Evolutionary conservation across 2,329 filamentous ascomycete species (phyloP), one percentile per base, ranked within the genome.

Genomic region (Rhynchosporium graminicola): DNA sequence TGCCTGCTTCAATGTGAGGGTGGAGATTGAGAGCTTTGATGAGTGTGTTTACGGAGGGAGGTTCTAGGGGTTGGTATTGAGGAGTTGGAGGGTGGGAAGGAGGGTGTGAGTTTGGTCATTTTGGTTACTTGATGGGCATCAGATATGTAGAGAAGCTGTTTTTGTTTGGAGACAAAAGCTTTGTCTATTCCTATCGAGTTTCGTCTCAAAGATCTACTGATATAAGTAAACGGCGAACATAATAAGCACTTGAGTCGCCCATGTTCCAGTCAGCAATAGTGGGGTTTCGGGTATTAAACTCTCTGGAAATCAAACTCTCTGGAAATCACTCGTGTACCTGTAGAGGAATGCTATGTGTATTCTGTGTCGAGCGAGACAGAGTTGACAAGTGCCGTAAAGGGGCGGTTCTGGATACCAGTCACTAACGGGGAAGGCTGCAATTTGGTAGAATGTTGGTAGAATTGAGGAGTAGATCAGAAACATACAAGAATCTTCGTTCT

Each of bases 1-100:
- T 89, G 51, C 86, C 86, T 58, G 87, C 86, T 76, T 89, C 86
- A 48, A 84, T 79, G 73, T 89, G 85, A 8, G 79, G 76, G 54
- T 77, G 71, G 31, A 88, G 78, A 28, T 76, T 68, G 55, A 88
- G 79, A 26, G 76, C 67, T 42, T 68, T 62, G 70, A 83, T 79
- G 38, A 80, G 72, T 20, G 66, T 61, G 59, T 74, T 70, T 55
- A 79, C 74, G 42, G 61, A 57, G 31, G 73, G 63, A 8, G 73
- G 54, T 69, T 80, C 76, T 38, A 71, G 51, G 20, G 48, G 66
- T 59, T n/a, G 62, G 55, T 42, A 68, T 58, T 36, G 67, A 64
- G 40, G 67, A 64, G 33, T 47, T 54, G 15, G 51, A 38, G 20
- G 33, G n/a, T 26, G 51, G 51, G 47, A 73, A 75, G 63, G 65